Evolutionary conservation across 2,329 filamentous ascomycete genomes (phyloP), one percentile per base, ranked within the genome.

Genomic region (Mycocentrospora acerina): DNA sequence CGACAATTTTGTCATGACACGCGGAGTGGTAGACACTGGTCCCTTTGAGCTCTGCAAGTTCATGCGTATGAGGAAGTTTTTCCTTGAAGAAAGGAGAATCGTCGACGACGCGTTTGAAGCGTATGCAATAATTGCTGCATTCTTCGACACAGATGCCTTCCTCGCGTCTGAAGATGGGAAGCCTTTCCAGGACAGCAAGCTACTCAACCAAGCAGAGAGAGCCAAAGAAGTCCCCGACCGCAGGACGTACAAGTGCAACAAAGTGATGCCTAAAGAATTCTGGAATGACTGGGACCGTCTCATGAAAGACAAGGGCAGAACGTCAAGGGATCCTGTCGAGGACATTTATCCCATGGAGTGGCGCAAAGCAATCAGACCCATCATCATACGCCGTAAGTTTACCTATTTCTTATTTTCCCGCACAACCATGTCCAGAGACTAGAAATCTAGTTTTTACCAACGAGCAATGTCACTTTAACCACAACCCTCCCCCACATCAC

Each of bases 181-280:
- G 5, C 38, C 51, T 15, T 70, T 68, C 52, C 64, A 59, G 27
- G 44, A 68, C 17, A 69, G 67, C 4, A 43, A 59, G 11, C 55
- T 76, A 3, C 56, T 71, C 43, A 59, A 74, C 32, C 69, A 69
- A 25, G 54, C 40, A n/a, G 64, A 67, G 32, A 67, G 73, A 17
- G 63, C 71, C 2, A 64, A 62, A 37, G 44, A 51, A 7, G 44
- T 64, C 6, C 71, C 70, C 1, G 62, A 72, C 40, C 48, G 56
- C 2, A 62, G 72, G 13, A 66, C 63, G 1, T 56, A 65, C 19
- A 51, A 55, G n/a, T 70, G 68, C 38, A 69, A 67, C 18, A 63
- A 56, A 15, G 62, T 57, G 5, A 59, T 69, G 18, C 60, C 67
- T 1, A 58, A 59, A 24, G 55, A 58, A 10, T 71, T 70, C 40